Evolutionary conservation across 306 rosid species (phyloP).

Genomic region (Begonia loranthoides): DNA sequence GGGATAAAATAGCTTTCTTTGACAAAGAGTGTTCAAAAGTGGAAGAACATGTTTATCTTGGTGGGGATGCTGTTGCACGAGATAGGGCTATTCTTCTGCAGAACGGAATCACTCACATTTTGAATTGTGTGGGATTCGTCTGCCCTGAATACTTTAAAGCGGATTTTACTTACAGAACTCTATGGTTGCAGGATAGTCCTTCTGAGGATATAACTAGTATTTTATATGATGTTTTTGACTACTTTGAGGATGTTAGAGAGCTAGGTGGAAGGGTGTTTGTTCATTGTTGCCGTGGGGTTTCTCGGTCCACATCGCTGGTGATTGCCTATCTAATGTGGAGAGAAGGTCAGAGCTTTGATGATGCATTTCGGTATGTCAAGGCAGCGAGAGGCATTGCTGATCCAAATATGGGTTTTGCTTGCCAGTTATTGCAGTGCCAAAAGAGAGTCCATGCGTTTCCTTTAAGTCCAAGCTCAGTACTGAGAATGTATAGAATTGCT

Average conservation of each 20-base stretch:
- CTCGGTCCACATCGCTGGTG: constrained; percentile 92
- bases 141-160: constrained; percentile 90
- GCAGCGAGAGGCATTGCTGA: constrained; percentile 98
- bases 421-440: constrained; percentile 93
- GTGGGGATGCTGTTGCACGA: constrained; percentile 98
- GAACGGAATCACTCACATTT: constrained; percentile 80
- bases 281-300: constrained; percentile 99
- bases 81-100: constrained; percentile 77
- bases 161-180: constrained; percentile 83
- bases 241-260: constrained; percentile 97
- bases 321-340: constrained; percentile 99
- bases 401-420: constrained; percentile 99
- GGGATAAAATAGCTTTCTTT: constrained; percentile 94
- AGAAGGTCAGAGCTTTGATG: constrained; percentile 99
- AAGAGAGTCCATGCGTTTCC: constrained; percentile 97
- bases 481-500: constrained; percentile 88
- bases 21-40: constrained; percentile 96
- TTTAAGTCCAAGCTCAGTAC: constrained; percentile 93
- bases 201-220: constrained; percentile 95
- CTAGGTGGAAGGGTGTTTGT: constrained; percentile 84
- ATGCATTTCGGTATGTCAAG: constrained; percentile 97
- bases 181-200: constrained; percentile 98
- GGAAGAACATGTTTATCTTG: constrained; percentile 87
- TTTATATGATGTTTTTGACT: constrained; percentile 87
- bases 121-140: constrained; percentile 94